Evolutionary conservation across 345 rosid species (phyloP).

Genomic region (Punica granatum): DNA sequence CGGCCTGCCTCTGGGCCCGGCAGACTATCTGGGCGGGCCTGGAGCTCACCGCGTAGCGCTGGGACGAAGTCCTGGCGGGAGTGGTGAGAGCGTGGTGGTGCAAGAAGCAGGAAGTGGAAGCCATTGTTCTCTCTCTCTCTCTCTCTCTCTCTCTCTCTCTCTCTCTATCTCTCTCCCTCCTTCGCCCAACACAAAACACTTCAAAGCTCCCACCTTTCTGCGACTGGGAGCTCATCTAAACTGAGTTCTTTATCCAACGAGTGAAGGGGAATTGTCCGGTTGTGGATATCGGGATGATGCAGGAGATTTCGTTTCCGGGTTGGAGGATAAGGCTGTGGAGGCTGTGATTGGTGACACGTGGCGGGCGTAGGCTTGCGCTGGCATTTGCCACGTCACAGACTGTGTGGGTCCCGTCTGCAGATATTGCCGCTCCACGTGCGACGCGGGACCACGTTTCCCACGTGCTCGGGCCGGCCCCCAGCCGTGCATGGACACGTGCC

Average conservation of each 20-base stretch:
- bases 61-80: conserved; percentile 32
- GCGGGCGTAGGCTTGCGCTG: not conserved
- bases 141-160: not conserved
- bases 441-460: not conserved
- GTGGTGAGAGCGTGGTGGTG: conserved; percentile 55
- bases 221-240: not conserved
- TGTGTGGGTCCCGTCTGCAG: not conserved
- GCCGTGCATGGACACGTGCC: not conserved
- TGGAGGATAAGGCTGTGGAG: conserved; percentile 53
- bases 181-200: not conserved
- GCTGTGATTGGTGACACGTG: conserved; percentile 28
- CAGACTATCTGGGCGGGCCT: conserved; percentile 54
- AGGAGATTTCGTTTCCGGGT: conserved; percentile 31
- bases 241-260: not conserved
- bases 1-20: conserved; percentile 63
- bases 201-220: not conserved
- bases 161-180: too few relatives aligned
- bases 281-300: conserved; percentile 40
- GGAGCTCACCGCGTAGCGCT: conserved; percentile 28
- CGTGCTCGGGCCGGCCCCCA: not conserved
- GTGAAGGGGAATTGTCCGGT: conserved; percentile 27
- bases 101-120: conserved; percentile 62
- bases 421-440: not conserved
- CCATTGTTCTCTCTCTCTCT: conserved; percentile 32
- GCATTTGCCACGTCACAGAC: not conserved